Conservation (phyloP, 2,329 filamentous ascomycete species). For the Teratosphaeria epicoccoides region DNA sequence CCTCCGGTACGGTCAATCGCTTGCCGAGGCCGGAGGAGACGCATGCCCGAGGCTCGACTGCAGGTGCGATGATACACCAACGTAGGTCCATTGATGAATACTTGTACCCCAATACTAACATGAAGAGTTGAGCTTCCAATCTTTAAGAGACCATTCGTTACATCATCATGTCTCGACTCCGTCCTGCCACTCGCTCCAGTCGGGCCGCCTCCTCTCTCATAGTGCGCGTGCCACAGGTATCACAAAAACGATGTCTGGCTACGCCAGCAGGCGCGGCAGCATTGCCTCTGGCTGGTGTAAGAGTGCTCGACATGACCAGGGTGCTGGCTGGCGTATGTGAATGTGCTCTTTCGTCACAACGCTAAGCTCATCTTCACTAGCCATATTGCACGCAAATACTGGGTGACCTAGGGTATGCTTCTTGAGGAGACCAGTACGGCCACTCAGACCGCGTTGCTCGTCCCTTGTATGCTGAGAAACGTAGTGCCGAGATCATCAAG, state of each 20-base stretch:
- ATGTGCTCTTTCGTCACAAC: background rate
- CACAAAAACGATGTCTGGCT: constrained; percentile 30
- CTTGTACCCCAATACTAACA: too few species aligned
- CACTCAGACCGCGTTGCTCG: constrained; percentile 13
- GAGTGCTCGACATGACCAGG: constrained; percentile 91
- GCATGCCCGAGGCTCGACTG: background rate
- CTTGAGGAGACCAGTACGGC: constrained; percentile 25
- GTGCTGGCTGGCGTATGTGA: constrained; percentile 72
- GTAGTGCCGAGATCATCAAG: constrained; percentile 90
- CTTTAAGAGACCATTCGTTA: too few species aligned
- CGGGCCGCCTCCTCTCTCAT: constrained; percentile 4
- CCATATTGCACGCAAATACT: constrained; percentile 96
- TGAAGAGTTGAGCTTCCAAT: too few species aligned
- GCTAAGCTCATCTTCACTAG: constrained; percentile 35
- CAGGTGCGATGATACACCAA: too few species aligned
- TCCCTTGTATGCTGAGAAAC: constrained; percentile 3
- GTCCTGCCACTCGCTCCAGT: constrained; percentile 11
- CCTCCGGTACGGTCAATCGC: too few species aligned
- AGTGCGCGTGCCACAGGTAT: constrained; percentile 4
- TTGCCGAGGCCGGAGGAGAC: background rate
- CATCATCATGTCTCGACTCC: constrained; percentile 12
- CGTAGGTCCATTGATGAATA: too few species aligned
- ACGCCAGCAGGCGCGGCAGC: constrained; percentile 36
- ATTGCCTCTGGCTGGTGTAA: constrained; percentile 70
- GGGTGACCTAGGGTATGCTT: constrained; percentile 78